Percentiles rank a stretch among this genome's conserved stretches.
phyloP scores from a whole-genome alignment of 2,329 filamentous ascomycete species.

The Diaporthe sp. region DNA sequence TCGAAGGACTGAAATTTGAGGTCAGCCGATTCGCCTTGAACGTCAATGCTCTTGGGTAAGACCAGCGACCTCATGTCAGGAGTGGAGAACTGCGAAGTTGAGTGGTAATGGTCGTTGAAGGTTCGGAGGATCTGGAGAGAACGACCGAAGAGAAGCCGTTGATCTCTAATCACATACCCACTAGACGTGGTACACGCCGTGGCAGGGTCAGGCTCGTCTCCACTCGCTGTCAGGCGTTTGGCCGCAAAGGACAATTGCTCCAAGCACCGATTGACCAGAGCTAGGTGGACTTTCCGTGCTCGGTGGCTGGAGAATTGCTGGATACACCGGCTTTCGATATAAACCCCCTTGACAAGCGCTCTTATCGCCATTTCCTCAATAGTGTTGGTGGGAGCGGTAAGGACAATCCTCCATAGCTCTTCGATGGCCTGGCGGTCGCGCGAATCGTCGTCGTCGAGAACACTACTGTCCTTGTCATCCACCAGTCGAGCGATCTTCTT shows the following conservation, averaged over 20 bases:
- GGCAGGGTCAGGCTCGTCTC: slow-evolving; percentile 56
- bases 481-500: slow-evolving; percentile 60
- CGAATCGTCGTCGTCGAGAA: slow-evolving; percentile 59
- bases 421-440: slow-evolving; percentile 68
- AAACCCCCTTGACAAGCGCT: slow-evolving; percentile 77
- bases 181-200: slow-evolving; percentile 62
- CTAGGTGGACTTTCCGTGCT: slow-evolving; percentile 71
- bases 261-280: slow-evolving; percentile 79
- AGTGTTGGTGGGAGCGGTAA: slow-evolving; percentile 72
- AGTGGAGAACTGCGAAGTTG: slow-evolving; percentile 67
- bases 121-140: slow-evolving; percentile 75
- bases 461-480: slow-evolving; percentile 54
- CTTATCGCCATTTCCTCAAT: slow-evolving; percentile 77
- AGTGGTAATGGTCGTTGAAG: slow-evolving; percentile 74
- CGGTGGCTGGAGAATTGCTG: slow-evolving; percentile 58
- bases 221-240: slow-evolving; percentile 57
- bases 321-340: slow-evolving; percentile 70
- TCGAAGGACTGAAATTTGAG: slow-evolving; percentile 82
- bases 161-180: slow-evolving; percentile 51
- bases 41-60: slow-evolving; percentile 58
- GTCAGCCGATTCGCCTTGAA: slow-evolving; percentile 72
- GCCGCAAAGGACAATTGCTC: slow-evolving; percentile 75
- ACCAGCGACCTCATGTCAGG: slow-evolving; percentile 67
- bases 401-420: slow-evolving; percentile 84
- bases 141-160: slow-evolving; percentile 73